phyloP scores from a whole-genome alignment of 192 early-diverging fungal species.

The Gonapodya prolifera region DNA sequence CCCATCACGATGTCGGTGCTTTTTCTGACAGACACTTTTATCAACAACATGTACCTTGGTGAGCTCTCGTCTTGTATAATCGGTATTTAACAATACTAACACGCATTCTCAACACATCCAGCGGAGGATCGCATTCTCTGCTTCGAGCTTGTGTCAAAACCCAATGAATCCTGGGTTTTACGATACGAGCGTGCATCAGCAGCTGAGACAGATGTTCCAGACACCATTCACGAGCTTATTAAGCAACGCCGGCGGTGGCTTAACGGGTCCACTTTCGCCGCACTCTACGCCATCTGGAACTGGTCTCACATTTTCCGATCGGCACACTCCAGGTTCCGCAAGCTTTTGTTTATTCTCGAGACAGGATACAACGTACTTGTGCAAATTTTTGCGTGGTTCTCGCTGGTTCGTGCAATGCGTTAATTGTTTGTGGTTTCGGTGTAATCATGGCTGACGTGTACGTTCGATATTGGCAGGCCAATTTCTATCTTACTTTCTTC shows the following conservation, averaged over 20 bases:
- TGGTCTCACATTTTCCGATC: conserved; percentile 51
- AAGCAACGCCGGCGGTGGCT: conserved; percentile 70
- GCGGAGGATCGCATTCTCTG: conserved; percentile 69
- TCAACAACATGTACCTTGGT: conserved; percentile 86
- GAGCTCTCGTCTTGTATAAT: conserved; percentile 15
- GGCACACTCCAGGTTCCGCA: conserved; percentile 45
- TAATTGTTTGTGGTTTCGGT: conserved; percentile 20
- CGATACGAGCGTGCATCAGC: conserved; percentile 54
- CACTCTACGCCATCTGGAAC: conserved; percentile 54
- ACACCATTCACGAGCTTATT: conserved; percentile 57
- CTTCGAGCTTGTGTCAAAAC: conserved; percentile 66
- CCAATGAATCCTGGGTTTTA: conserved; percentile 45
- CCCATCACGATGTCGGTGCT: background rate
- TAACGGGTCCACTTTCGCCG: conserved; percentile 74
- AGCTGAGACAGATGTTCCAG: conserved; percentile 69
- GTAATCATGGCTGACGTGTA: background rate
- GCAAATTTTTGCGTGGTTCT: conserved; percentile 49
- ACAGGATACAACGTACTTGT: conserved; percentile 54
- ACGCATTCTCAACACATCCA: conserved; percentile 13
- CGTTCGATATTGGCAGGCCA: conserved; percentile 21
- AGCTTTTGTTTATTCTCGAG: conserved; percentile 48
- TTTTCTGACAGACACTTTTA: conserved; percentile 2
- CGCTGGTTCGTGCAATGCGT: conserved; percentile 16
- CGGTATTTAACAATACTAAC: background rate
- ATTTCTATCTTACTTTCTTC: conserved; percentile 48